Evolutionary conservation across 2,329 filamentous ascomycete genomes (phyloP).

Genomic region (Hypoxylon rubiginosum): DNA sequence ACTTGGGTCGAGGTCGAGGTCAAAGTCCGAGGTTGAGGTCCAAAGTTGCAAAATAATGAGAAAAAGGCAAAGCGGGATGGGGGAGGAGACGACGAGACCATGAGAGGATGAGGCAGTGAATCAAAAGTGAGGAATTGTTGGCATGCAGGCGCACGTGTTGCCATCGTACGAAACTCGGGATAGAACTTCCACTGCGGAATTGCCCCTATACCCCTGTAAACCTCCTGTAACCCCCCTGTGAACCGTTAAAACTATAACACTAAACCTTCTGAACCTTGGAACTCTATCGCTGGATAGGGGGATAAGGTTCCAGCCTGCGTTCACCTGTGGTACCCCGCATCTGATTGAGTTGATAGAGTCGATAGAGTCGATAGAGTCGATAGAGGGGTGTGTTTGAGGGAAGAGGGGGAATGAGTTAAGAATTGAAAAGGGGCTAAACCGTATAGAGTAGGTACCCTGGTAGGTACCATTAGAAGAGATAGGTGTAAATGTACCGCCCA

Average conservation of each 20-base stretch:
- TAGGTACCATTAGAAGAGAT: too few species aligned
- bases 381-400: background rate
- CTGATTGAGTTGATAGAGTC: background rate
- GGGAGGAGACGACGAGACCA: background rate
- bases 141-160: background rate
- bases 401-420: background rate
- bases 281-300: background rate
- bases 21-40: background rate
- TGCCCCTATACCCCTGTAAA: background rate
- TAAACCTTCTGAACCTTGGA: background rate
- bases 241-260: background rate
- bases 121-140: slow-evolving; percentile 11
- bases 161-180: slow-evolving; percentile 2
- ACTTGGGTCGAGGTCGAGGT: background rate
- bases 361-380: too few species aligned
- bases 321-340: slow-evolving; percentile 31
- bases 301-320: background rate
- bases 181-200: slow-evolving; percentile 13
- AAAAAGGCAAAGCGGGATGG: background rate
- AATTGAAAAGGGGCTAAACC: slow-evolving; percentile 14
- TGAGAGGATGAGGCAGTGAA: background rate
- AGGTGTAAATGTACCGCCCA: slow-evolving; percentile 17
- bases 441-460: slow-evolving; percentile 12
- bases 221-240: background rate
- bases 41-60: background rate